These are phyloP conservation scores for Akanthomyces dipterigenus DNA, from an alignment of 2,329 filamentous ascomycete genomes.

Conservation along the genomic window DNA sequence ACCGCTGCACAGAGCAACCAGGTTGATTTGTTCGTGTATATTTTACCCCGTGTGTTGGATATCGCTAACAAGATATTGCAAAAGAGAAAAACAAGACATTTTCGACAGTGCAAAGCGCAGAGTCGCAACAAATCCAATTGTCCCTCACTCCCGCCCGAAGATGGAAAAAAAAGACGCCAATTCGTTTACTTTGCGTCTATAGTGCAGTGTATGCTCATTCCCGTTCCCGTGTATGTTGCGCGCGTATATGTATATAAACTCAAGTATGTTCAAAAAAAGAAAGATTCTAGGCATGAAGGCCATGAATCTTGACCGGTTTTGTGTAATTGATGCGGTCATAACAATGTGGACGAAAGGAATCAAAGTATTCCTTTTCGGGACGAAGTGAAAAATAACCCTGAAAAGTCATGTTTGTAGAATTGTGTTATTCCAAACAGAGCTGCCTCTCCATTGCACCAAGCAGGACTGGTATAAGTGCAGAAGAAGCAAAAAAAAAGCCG, in stretches of 20 bases:
- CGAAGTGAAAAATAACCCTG: not conserved
- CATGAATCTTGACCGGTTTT: conserved; percentile 1
- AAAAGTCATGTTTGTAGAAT: not conserved
- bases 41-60: not conserved
- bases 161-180: not conserved
- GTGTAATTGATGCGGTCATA: conserved; percentile 5
- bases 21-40: not conserved
- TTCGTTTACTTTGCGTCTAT: conserved; percentile 8
- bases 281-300: not conserved
- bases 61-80: not conserved
- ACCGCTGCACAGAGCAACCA: not conserved
- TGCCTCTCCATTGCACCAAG: not conserved
- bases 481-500: not conserved
- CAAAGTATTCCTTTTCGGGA: not conserved
- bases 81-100: not conserved
- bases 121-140: not conserved
- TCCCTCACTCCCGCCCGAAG: not conserved
- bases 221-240: conserved; percentile 2
- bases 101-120: not conserved
- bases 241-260: not conserved
- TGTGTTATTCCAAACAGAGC: not conserved
- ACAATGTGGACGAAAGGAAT: not conserved
- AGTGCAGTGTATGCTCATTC: not conserved
- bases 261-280: conserved; percentile 3
- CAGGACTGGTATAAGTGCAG: not conserved